These are phyloP conservation scores for Vitis hybrid DNA, from an alignment of 177 flowering plant species.

Conservation along the genomic window DNA sequence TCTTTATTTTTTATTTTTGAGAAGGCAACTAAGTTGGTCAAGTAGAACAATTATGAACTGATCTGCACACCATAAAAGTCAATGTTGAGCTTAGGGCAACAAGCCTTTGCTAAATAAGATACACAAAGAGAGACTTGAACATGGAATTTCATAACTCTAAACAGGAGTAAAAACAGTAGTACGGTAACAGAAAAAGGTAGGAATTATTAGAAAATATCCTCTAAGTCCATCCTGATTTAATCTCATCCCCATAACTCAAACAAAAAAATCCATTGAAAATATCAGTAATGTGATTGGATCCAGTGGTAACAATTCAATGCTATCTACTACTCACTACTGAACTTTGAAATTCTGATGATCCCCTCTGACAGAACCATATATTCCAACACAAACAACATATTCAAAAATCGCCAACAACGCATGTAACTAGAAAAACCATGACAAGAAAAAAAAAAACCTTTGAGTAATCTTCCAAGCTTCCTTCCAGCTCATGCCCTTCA, in stretches of 20 bases:
- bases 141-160: not conserved
- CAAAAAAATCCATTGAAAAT: not conserved
- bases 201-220: not conserved
- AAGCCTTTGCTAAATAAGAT: not conserved
- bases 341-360: not conserved
- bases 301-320: not conserved
- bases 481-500: conserved; percentile 80
- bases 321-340: no score
- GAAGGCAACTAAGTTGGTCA: no score
- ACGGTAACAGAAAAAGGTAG: not conserved
- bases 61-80: no score
- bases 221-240: not conserved
- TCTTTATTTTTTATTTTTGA: no score
- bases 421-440: not conserved
- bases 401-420: not conserved
- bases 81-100: not conserved
- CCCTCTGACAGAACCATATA: not conserved
- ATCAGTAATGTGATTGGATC: not conserved
- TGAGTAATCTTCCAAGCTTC: conserved; percentile 89
- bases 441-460: conserved; percentile 41
- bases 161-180: not conserved
- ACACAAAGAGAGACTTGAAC: not conserved
- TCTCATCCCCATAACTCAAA: not conserved
- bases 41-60: no score
- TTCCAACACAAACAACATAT: not conserved